Percentiles rank a stretch among this genome's conserved stretches.
Conservation (phyloP, 2,329 filamentous ascomycete species). For the Fusarium sp. region DNA sequence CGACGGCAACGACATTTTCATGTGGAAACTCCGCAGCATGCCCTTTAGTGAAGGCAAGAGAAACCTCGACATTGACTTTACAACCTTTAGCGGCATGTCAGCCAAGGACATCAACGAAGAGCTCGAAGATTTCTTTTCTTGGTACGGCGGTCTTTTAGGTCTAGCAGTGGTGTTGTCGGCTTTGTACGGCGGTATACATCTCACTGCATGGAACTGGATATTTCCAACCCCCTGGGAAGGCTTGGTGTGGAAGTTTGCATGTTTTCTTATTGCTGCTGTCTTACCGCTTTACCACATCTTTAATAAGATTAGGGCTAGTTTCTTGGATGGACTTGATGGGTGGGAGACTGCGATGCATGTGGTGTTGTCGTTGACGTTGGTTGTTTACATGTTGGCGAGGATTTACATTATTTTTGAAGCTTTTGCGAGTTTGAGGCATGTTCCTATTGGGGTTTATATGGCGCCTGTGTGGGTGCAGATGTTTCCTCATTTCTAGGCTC, state of each 20-base stretch:
- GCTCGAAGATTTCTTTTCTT: neutral
- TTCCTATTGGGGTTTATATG: neutral
- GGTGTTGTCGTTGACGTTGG: neutral
- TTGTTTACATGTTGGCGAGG: neutral
- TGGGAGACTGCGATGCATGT: neutral
- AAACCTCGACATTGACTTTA: neutral
- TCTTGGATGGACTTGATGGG: too few species aligned
- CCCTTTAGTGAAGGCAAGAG: constrained; percentile 3
- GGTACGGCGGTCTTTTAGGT: neutral
- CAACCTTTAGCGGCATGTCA: neutral
- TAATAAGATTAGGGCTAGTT: too few species aligned
- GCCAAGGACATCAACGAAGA: neutral
- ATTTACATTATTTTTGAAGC: neutral
- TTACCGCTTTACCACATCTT: neutral
- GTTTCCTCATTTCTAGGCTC: neutral
- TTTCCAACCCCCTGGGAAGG: neutral
- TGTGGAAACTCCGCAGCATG: neutral
- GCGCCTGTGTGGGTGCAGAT: neutral
- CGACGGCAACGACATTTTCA: neutral
- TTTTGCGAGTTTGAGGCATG: neutral
- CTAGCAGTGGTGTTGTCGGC: neutral
- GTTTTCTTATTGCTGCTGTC: neutral
- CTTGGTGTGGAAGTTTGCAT: neutral
- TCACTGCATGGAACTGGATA: neutral
- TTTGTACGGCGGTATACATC: neutral